These are phyloP conservation scores for Apostasia shenzhenica DNA, from an alignment of 106 monocot genomes.

Conservation along the genomic window DNA sequence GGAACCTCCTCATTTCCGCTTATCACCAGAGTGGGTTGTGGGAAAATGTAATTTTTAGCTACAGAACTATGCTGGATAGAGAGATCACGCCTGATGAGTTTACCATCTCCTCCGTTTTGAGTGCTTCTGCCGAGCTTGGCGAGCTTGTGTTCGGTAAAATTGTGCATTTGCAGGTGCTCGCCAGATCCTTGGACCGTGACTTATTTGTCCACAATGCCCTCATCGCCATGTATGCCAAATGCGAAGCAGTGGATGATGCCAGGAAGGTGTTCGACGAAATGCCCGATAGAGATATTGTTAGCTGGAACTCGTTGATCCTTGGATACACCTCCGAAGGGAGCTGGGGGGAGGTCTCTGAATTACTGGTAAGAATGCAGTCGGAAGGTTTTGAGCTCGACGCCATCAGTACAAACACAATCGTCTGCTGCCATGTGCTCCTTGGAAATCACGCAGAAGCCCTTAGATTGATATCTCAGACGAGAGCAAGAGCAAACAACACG, in stretches of 20 bases:
- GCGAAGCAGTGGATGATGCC: slow-evolving; percentile 31
- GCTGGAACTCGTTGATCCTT: slow-evolving; percentile 49
- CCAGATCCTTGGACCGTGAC: slow-evolving; percentile 4
- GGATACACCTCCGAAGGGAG: slow-evolving; percentile 33
- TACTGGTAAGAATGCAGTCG: slow-evolving; percentile 26
- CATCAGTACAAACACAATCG: slow-evolving; percentile 39
- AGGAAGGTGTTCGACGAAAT: slow-evolving; percentile 69
- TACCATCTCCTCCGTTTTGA: slow-evolving; percentile 48
- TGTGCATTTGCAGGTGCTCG: slow-evolving; percentile 13
- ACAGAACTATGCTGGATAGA: slow-evolving; percentile 23
- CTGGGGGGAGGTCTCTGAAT: slow-evolving; percentile 40
- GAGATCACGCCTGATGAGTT: slow-evolving; percentile 30
- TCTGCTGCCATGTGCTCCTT: slow-evolving; percentile 21
- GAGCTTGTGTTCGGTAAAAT: slow-evolving; percentile 28
- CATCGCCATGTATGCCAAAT: slow-evolving; percentile 57
- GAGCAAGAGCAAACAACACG: background rate
- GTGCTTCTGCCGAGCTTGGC: slow-evolving; percentile 47
- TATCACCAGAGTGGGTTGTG: slow-evolving; percentile 12
- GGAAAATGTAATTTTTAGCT: slow-evolving; percentile 18
- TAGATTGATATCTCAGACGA: slow-evolving; percentile 36
- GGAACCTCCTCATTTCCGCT: slow-evolving; percentile 53
- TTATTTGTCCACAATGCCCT: slow-evolving; percentile 52
- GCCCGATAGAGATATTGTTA: slow-evolving; percentile 39
- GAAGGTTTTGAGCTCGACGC: slow-evolving; percentile 19
- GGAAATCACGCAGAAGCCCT: slow-evolving; percentile 26